phyloP scores from a whole-genome alignment of 2,329 filamentous ascomycete species.

The Xylariales sp. region DNA sequence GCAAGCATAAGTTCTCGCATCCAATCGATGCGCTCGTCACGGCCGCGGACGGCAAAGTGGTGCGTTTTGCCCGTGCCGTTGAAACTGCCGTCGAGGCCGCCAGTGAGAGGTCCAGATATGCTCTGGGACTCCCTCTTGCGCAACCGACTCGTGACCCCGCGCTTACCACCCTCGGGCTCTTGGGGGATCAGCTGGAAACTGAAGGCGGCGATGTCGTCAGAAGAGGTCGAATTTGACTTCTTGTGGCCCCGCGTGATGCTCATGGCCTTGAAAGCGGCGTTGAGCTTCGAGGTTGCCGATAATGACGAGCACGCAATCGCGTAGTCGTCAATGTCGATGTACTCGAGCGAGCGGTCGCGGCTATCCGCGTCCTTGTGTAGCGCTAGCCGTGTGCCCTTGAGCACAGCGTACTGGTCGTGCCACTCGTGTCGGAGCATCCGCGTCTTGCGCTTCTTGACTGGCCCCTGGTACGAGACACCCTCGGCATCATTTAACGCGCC shows the following conservation, averaged over 20 bases:
- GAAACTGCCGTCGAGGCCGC: slow-evolving; percentile 51
- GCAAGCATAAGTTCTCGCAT: slow-evolving; percentile 94
- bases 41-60: slow-evolving; percentile 88
- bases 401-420: slow-evolving; percentile 90
- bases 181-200: slow-evolving; percentile 87
- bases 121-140: slow-evolving; percentile 64
- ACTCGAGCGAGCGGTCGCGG: slow-evolving; percentile 73
- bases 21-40: slow-evolving; percentile 96
- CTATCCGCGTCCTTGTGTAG: slow-evolving; percentile 74
- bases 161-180: slow-evolving; percentile 64
- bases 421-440: slow-evolving; percentile 91
- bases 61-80: slow-evolving; percentile 84
- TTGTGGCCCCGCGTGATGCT: slow-evolving; percentile 62
- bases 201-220: slow-evolving; percentile 74
- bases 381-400: slow-evolving; percentile 78
- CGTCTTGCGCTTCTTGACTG: slow-evolving; percentile 94
- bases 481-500: slow-evolving; percentile 54
- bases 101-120: slow-evolving; percentile 50
- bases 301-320: slow-evolving; percentile 85
- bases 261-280: slow-evolving; percentile 86
- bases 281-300: slow-evolving; percentile 81
- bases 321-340: slow-evolving; percentile 89
- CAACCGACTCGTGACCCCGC: slow-evolving; percentile 57
- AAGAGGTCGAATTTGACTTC: slow-evolving; percentile 57
- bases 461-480: slow-evolving; percentile 79